Evolutionary conservation across 352 stramenopile genomes (phyloP).

Genomic region (Pythium periplocum): DNA sequence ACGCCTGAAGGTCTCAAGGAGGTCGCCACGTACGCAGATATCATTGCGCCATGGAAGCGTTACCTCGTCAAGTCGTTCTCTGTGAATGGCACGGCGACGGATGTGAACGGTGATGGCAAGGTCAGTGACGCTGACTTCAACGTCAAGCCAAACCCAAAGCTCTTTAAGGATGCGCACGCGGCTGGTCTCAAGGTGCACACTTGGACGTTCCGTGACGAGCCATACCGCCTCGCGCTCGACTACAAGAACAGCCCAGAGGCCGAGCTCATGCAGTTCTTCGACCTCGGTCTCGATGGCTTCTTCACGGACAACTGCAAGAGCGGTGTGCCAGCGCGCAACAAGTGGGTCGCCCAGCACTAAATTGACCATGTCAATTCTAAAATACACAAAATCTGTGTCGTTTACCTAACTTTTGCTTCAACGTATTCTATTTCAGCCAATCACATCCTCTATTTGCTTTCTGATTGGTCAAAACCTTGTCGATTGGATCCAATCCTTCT

Average conservation of each 20-base stretch:
- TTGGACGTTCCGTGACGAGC: constrained; percentile 72
- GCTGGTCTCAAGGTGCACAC: constrained; percentile 49
- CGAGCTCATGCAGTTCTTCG: constrained; percentile 68
- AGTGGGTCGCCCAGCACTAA: constrained; percentile 1
- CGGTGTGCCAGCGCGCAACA: constrained; percentile 19
- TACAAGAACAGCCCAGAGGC: constrained; percentile 55
- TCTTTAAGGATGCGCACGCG: constrained; percentile 52
- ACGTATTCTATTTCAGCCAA: too few relatives aligned
- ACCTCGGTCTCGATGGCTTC: constrained; percentile 53
- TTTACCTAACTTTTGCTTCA: too few relatives aligned
- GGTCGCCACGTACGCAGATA: constrained; percentile 56
- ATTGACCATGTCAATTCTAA: too few relatives aligned
- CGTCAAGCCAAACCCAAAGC: constrained; percentile 21
- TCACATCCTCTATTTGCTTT: too few relatives aligned
- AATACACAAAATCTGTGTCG: too few relatives aligned
- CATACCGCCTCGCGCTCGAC: constrained; percentile 54
- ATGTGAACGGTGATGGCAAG: constrained; percentile 17
- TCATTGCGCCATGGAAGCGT: constrained; percentile 78
- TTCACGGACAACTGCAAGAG: constrained; percentile 42
- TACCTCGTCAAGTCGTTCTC: constrained; percentile 55
- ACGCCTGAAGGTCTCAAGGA: constrained; percentile 54
- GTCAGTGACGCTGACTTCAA: constrained; percentile 19
- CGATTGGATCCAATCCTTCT: too few relatives aligned
- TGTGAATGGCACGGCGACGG: constrained; percentile 20
- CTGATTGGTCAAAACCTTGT: too few relatives aligned